These are phyloP conservation scores for Claviceps quebecensis DNA, from an alignment of 2,329 filamentous ascomycete genomes.

Conservation along the genomic window DNA sequence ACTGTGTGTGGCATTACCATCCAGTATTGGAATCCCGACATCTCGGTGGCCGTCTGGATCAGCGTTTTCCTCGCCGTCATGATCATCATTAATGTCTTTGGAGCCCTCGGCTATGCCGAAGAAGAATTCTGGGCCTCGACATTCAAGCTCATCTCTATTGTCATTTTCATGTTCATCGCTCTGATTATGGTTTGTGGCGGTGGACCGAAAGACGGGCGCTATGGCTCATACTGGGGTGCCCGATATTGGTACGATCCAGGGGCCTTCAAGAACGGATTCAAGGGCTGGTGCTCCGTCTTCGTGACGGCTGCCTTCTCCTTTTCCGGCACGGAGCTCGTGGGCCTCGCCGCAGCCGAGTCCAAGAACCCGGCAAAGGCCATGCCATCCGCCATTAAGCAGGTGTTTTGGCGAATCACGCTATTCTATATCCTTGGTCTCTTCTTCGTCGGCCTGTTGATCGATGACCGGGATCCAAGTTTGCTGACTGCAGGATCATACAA, in stretches of 20 bases:
- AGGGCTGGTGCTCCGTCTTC: slow-evolving; percentile 57
- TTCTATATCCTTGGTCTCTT: slow-evolving; percentile 41
- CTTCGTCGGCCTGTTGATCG: slow-evolving; percentile 36
- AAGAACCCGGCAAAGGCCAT: slow-evolving; percentile 57
- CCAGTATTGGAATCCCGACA: slow-evolving; percentile 33
- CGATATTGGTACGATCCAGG: slow-evolving; percentile 36
- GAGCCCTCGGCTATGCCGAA: slow-evolving; percentile 33
- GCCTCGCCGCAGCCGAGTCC: slow-evolving; percentile 32
- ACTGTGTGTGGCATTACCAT: slow-evolving; percentile 36
- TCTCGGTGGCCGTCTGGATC: slow-evolving; percentile 34
- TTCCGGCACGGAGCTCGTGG: slow-evolving; percentile 56
- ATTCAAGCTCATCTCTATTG: slow-evolving; percentile 39
- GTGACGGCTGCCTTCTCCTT: slow-evolving; percentile 64
- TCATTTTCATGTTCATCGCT: slow-evolving; percentile 45
- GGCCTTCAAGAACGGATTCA: slow-evolving; percentile 58
- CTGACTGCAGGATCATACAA: slow-evolving; percentile 25
- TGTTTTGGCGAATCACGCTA: slow-evolving; percentile 43
- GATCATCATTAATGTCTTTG: slow-evolving; percentile 35
- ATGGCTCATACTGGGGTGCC: slow-evolving; percentile 33
- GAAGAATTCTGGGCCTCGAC: slow-evolving; percentile 39
- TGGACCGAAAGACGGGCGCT: slow-evolving; percentile 34
- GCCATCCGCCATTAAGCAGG: slow-evolving; percentile 74
- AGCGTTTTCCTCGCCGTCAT: slow-evolving; percentile 33
- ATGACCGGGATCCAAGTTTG: slow-evolving; percentile 31
- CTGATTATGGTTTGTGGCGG: slow-evolving; percentile 46